Evolutionary conservation across 2,329 filamentous ascomycete species (phyloP), one percentile per base, ranked within the genome.

Genomic region (Calonectria crousiana): DNA sequence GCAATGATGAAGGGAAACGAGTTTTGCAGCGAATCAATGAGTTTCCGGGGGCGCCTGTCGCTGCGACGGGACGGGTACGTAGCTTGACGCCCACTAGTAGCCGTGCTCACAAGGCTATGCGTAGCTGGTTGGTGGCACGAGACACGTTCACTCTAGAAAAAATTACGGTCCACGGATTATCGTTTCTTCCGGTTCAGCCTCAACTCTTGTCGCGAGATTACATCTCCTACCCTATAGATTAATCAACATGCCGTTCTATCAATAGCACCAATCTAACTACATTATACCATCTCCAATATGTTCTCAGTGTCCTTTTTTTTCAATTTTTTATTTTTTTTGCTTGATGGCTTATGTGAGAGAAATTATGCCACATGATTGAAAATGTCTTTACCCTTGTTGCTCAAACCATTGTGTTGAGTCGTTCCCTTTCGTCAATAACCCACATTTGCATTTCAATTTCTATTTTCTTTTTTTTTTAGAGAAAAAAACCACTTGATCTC

Each of bases 21-120:
- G 56, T 71, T 74, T 74, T 74, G 69, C 64, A 53, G 69, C 53
- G 47, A 36, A 67, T 38, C 41, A 34, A 71, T 56, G 67, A 30
- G 41, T 71, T 67, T 58, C 71, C 47, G 60, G 67, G 52, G 71
- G 71, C 67, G n/a, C 67, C 71, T 67, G 68, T 76, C 75, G 71
- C 66, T 71, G 68, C 73, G 68, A 66, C 64, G 71, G 53, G 32
- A 67, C 38, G 66, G 65, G 71, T 69, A 69, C 71, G 71, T 69
- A 73, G 58, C 71, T 67, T 68, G 56, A 73, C 64, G 71, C 71
- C 70, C 66, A 65, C 66, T 69, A 60, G 23, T 18, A 69, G 67
- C 66, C 38, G 66, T 44, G 71, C 58, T 52, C 41, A 64, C 67
- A 38, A 67, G 67, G 67, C 67, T 67, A 30, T 70, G 67, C 60